Evolutionary conservation across 2,329 filamentous ascomycete genomes (phyloP), one percentile per base, ranked within the genome.

Genomic region (Pyrenochaeta sp.): DNA sequence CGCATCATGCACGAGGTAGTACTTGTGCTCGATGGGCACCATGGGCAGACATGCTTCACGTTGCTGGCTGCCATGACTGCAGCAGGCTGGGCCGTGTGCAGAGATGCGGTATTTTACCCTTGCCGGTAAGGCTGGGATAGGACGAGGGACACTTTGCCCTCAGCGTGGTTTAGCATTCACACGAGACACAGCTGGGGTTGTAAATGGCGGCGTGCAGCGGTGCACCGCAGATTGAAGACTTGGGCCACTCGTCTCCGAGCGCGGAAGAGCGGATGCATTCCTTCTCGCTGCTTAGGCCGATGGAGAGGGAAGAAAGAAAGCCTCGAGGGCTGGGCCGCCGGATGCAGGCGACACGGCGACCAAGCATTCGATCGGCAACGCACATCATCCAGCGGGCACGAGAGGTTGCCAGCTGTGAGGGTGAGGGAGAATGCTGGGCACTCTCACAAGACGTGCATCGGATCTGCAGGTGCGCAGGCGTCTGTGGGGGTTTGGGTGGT

Each of bases 381-480:
- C 43, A 48, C 48, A 48, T 42, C 44, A 48, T 51, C 31, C 29
- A 41, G 26, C 19, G 42, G 21, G 27, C 20, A n/a, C n/a, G n/a
- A n/a, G n/a, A n/a, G n/a, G n/a, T n/a, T n/a, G n/a, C n/a, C n/a
- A n/a, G n/a, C n/a, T n/a, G n/a, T n/a, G n/a, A n/a, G 39, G 23
- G 44, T 28, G 29, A 20, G 37, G 31, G 17, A 14, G 10, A 18
- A 11, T 30, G 26, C 40, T 24, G 40, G 29, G 38, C 24, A 30
- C n/a, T 14, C 27, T 42, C 26, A 32, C 35, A 37, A 49, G 29
- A 49, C 27, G 42, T 51, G 56, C 56, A 46, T 55, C 42, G 41
- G 55, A 51, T 54, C 43, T 60, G 56, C 54, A 60, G 56, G 49
- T 51, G 52, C 51, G 45, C 45, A 39, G 47, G 47, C 40, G n/a